Evolutionary conservation across 2,329 filamentous ascomycete species (phyloP).

Genomic region (Phyllosticta citrichinensis): DNA sequence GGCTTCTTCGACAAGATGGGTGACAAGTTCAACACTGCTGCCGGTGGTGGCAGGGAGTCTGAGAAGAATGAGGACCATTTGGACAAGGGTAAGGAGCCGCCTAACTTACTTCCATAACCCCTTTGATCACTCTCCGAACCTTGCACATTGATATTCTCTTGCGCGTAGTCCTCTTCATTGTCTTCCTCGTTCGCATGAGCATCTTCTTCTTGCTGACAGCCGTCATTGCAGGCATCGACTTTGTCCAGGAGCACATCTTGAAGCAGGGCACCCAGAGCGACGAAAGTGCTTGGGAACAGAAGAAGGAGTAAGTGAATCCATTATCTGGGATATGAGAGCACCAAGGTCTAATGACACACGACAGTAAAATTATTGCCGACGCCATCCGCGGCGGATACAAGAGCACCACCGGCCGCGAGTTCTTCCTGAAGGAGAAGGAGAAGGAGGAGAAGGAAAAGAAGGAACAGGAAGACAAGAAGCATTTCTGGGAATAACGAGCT

Average conservation of each 20-base stretch:
- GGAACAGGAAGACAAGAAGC: background rate
- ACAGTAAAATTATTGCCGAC: conserved; percentile 1
- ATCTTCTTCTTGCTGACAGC: conserved; percentile 3
- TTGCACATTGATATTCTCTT: background rate
- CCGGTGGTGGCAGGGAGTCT: conserved; percentile 3
- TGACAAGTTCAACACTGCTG: conserved; percentile 5
- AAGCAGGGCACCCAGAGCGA: conserved; percentile 1
- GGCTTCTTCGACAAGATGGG: background rate
- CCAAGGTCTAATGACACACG: no score
- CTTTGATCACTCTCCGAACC: background rate
- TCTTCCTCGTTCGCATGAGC: background rate
- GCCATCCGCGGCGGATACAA: conserved; percentile 6
- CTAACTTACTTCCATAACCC: background rate
- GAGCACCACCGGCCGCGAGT: conserved; percentile 5
- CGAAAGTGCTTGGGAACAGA: conserved; percentile 8
- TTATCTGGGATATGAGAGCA: no score
- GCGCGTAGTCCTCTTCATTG: background rate
- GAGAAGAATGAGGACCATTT: conserved; percentile 10
- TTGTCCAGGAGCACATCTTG: conserved; percentile 9
- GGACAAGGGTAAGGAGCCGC: conserved; percentile 7
- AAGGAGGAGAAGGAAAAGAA: background rate
- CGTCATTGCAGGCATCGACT: conserved; percentile 10
- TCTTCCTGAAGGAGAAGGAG: conserved; percentile 8
- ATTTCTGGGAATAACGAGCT: background rate
- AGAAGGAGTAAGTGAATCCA: background rate